phyloP scores from a whole-genome alignment of 495 filamentous ascomycete genomes.

The Penicillium argentinense region DNA sequence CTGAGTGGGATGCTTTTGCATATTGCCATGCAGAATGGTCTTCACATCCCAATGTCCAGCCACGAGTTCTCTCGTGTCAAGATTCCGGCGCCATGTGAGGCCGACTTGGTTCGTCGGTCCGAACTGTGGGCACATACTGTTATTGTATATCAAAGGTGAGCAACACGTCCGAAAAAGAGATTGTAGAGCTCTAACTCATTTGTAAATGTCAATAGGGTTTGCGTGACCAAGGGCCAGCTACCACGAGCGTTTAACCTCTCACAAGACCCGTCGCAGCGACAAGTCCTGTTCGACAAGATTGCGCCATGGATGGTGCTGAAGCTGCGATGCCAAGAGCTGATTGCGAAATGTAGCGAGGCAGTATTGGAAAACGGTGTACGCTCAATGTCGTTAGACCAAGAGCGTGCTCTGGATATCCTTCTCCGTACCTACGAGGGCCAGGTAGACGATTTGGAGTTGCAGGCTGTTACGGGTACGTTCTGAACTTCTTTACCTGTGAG shows the following conservation, averaged over 20 bases:
- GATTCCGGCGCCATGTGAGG: conserved; percentile 32
- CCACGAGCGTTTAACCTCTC: conserved; percentile 33
- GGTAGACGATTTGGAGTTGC: conserved; percentile 32
- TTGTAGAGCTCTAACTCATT: background rate
- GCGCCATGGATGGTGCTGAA: conserved; percentile 32
- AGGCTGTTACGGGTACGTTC: conserved; percentile 29
- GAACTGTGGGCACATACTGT: conserved; percentile 47
- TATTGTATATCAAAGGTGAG: conserved; percentile 42
- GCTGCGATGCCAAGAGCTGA: conserved; percentile 36
- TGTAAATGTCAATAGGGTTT: conserved; percentile 33
- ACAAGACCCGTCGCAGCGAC: conserved; percentile 36
- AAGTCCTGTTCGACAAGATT: conserved; percentile 33
- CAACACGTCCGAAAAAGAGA: background rate
- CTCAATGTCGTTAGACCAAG: conserved; percentile 39
- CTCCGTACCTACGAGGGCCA: conserved; percentile 38
- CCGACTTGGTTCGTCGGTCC: conserved; percentile 38
- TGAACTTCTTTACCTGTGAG: background rate
- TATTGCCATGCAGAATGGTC: conserved; percentile 50
- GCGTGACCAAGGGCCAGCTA: conserved; percentile 38
- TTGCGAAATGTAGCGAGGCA: conserved; percentile 34
- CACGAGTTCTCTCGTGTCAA: conserved; percentile 46
- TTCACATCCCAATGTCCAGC: conserved; percentile 49
- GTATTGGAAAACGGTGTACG: conserved; percentile 38
- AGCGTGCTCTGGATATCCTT: conserved; percentile 35
- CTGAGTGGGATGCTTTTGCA: conserved; percentile 44